Base-by-base conservation (phyloP, 768 basidiomycete species). In the Kwoniella sp. region DNA sequence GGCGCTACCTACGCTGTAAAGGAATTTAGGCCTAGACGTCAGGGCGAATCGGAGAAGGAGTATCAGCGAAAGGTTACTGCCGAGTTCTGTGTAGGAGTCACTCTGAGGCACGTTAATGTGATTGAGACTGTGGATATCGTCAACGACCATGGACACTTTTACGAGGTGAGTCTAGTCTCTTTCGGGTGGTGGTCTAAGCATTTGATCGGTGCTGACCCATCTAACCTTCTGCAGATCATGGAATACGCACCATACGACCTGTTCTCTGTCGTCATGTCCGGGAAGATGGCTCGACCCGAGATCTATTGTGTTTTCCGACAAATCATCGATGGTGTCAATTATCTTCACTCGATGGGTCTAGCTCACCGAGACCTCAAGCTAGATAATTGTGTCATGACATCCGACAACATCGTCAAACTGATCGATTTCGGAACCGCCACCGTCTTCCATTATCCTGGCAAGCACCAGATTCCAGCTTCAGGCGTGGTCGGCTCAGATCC, bases 381-480 rank as follows among this genome's bases (percentile, higher is more conserved):
- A 66, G 96, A 99, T 84, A 99, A 99, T 81, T 98, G 96, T 81
- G 96, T 99, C 83, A 96, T 99, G 92, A 95, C 91, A n/a, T 84
- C 84, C 2, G 85, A 89, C 76, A 93, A 97, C 77, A 86, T 96
- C 71, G 92, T 99, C 84, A 99, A 99, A 81, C 86, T 99, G 71
- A 99, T 99, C 82, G 96, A 99, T 82, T 99, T 99, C 82, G 96
- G 96, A 58, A 99, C 96, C 4, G 96, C 96, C n/a, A 93, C 93
- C 69, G 94, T 99, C 65, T 99, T 99, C 83, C 93, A 96, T 73
- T 99, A 98, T 77, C 96, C 96, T 0, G 95, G 93, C 63, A 93
- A 93, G 82, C 86, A 86, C 67, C 85, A 84, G 56, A 84, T 90
- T 69, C 85, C 83, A 60, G 92, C 94, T 8, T 88, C 89, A 7